phyloP scores from a whole-genome alignment of 2,329 filamentous ascomycete genomes.

The Zymoseptoria pseudotritici region DNA sequence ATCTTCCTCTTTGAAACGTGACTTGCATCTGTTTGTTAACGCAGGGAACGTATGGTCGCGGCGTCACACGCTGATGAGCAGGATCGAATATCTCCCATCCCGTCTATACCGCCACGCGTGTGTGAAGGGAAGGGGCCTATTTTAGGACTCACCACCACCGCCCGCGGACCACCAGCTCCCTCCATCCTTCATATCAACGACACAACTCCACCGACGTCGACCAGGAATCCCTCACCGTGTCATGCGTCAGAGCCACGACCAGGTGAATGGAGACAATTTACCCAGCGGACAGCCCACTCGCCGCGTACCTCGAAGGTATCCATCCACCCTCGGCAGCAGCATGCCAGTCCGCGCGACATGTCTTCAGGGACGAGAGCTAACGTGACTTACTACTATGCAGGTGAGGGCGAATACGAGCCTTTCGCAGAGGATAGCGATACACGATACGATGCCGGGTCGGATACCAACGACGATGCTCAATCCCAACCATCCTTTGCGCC shows the following conservation, averaged over 20 bases:
- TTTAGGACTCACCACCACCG: background rate
- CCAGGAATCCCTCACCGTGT: background rate
- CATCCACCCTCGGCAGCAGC: conserved; percentile 9
- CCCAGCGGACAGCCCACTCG: conserved; percentile 78
- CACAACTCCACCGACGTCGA: no score
- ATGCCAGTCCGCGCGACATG: conserved; percentile 1
- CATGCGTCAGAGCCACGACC: background rate
- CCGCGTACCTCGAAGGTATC: conserved; percentile 81
- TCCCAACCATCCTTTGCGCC: conserved; percentile 30
- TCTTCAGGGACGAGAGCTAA: background rate
- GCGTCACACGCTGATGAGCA: no score
- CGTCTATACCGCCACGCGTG: no score
- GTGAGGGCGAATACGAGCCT: conserved; percentile 18
- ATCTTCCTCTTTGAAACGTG: no score
- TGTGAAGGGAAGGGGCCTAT: no score
- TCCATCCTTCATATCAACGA: background rate
- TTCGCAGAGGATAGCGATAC: conserved; percentile 10
- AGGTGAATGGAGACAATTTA: conserved; percentile 75
- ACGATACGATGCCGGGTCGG: conserved; percentile 3
- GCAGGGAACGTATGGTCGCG: no score
- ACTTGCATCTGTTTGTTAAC: no score
- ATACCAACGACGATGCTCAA: conserved; percentile 3
- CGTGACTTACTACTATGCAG: conserved; percentile 13
- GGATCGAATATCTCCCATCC: no score
- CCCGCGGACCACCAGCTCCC: background rate